Percentiles rank a stretch among this genome's conserved stretches.
Evolutionary conservation across 2,329 filamentous ascomycete genomes (phyloP).

Genomic region (Aureobasidium sp.): DNA sequence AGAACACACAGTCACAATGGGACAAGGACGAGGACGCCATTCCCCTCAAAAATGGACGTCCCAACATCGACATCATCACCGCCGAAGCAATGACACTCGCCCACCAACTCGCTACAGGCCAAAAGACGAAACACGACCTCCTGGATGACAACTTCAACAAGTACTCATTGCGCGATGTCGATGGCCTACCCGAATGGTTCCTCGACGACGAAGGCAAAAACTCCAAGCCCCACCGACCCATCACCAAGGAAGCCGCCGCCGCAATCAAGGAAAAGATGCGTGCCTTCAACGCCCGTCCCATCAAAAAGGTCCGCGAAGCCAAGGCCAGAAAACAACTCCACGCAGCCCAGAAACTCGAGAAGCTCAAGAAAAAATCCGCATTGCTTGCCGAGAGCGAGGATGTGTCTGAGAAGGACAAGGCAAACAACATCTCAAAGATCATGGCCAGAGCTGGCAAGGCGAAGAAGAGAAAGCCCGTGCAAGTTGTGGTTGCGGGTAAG

Average conservation of each 20-base stretch:
- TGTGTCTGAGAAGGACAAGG: conserved; percentile 94
- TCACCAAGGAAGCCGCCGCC: conserved; percentile 77
- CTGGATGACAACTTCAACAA: conserved; percentile 93
- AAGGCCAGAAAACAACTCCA: conserved; percentile 97
- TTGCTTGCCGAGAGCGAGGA: conserved; percentile 81
- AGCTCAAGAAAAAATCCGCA: conserved; percentile 95
- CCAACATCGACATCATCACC: conserved; percentile 97
- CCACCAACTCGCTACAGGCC: conserved; percentile 79
- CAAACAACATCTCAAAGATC: conserved; percentile 71
- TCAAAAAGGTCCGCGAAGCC: conserved; percentile 98
- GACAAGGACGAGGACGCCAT: conserved; percentile 49
- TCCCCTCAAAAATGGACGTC: conserved; percentile 50
- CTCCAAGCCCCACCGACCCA: conserved; percentile 79
- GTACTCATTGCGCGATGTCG: conserved; percentile 79
- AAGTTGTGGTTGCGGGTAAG: conserved; percentile 81
- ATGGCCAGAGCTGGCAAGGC: conserved; percentile 76
- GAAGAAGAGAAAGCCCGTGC: conserved; percentile 76
- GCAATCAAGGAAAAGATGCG: conserved; percentile 94
- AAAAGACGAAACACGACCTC: conserved; percentile 71
- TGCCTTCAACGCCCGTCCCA: conserved; percentile 87
- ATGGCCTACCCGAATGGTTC: conserved; percentile 96
- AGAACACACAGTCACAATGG: conserved; percentile 53
- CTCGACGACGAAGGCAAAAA: conserved; percentile 83
- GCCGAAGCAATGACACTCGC: conserved; percentile 98
- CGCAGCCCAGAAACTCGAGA: conserved; percentile 83